Evolutionary conservation across 2,329 filamentous ascomycete genomes (phyloP).

Genomic region (Pezicula carpinea): DNA sequence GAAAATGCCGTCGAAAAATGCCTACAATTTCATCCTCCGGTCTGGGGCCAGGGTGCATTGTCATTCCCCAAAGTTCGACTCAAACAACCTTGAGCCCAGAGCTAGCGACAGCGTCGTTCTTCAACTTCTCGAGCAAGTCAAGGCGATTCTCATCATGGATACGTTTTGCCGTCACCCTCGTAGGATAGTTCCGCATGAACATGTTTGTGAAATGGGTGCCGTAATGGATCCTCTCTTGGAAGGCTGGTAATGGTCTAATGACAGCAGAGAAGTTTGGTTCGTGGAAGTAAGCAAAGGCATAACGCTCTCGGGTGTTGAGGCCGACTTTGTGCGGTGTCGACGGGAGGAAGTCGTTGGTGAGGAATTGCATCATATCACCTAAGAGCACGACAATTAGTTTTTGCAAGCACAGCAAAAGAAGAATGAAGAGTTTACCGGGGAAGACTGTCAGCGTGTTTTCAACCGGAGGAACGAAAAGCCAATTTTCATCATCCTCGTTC

Average conservation of each 20-base stretch:
- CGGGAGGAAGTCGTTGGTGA: constrained; percentile 40
- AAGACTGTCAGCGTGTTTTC: constrained; percentile 44
- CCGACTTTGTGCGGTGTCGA: constrained; percentile 48
- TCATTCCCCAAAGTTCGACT: no score
- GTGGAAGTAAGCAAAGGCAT: constrained; percentile 47
- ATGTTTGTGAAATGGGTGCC: constrained; percentile 49
- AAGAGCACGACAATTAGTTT: background rate
- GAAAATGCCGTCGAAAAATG: no score
- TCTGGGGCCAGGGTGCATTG: no score
- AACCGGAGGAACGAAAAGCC: constrained; percentile 43
- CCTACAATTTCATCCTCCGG: no score
- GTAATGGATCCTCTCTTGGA: constrained; percentile 41
- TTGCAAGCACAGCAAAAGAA: background rate
- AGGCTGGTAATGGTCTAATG: constrained; percentile 37
- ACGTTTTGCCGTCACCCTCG: constrained; percentile 38
- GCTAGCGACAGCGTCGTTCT: background rate
- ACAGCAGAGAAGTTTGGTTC: constrained; percentile 45
- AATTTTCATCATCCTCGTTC: constrained; percentile 39
- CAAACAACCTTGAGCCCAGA: no score
- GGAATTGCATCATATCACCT: constrained; percentile 49
- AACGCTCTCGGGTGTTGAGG: constrained; percentile 42
- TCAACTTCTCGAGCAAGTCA: background rate
- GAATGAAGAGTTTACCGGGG: constrained; percentile 30
- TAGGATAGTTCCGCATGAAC: constrained; percentile 45
- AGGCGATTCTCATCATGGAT: background rate